Conservation (phyloP, 2,329 filamentous ascomycete species). For the Ceratocystis eucalypticola region DNA sequence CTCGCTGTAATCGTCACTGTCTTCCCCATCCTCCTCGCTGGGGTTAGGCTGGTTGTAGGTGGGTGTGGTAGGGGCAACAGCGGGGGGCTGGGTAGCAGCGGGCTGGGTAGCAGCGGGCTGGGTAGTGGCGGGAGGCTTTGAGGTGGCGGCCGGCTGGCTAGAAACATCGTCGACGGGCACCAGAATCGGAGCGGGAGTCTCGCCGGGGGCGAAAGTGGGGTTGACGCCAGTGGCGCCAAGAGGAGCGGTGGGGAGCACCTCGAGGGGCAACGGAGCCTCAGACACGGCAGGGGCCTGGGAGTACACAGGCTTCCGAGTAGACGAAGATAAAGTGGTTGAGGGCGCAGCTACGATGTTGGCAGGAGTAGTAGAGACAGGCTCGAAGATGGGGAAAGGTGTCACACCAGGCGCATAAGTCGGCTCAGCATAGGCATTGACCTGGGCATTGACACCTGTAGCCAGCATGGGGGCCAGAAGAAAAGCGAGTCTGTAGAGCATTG, state of each 20-base stretch:
- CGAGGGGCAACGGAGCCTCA: neutral
- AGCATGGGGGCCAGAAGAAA: conserved; percentile 11
- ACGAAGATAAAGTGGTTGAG: neutral
- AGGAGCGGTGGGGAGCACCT: neutral
- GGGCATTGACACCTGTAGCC: conserved; percentile 8
- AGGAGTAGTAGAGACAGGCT: conserved; percentile 6
- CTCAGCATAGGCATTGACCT: conserved; percentile 7
- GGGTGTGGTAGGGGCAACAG: neutral
- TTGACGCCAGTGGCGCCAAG: conserved; percentile 3
- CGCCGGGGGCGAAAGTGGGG: conserved; percentile 1
- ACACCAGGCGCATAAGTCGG: conserved; percentile 11
- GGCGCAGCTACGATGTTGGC: neutral
- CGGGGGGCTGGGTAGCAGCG: neutral
- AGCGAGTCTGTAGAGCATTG: conserved; percentile 12
- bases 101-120: neutral
- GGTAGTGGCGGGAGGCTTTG: neutral
- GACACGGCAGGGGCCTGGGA: neutral
- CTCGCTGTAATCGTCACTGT: neutral
- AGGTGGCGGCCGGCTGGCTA: neutral
- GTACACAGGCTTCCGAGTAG: conserved; percentile 5
- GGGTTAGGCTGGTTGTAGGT: neutral
- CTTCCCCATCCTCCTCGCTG: neutral
- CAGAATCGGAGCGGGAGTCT: conserved; percentile 15
- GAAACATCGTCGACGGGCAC: conserved; percentile 7
- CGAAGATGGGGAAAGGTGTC: conserved; percentile 18